phyloP scores from a whole-genome alignment of 768 basidiomycete species.

The Boletus sp. region DNA sequence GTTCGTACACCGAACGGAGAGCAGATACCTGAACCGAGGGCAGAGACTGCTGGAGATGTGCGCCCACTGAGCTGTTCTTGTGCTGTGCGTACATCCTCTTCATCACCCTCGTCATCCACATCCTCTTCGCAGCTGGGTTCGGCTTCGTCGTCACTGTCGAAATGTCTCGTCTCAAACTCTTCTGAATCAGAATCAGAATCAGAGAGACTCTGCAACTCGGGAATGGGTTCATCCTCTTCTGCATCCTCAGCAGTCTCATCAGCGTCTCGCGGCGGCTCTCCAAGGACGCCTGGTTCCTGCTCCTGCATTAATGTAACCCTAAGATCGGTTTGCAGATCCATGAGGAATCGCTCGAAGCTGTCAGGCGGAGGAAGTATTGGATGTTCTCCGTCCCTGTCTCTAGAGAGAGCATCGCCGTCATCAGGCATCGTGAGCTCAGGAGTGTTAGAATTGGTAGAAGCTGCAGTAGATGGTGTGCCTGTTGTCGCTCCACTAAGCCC shows the following conservation, averaged over 20 bases:
- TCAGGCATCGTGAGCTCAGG: slow-evolving; percentile 9
- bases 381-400: slow-evolving; percentile 16
- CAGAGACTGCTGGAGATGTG: slow-evolving; percentile 26
- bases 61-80: slow-evolving; percentile 25
- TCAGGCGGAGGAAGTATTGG: slow-evolving; percentile 49
- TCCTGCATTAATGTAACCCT: slow-evolving; percentile 55
- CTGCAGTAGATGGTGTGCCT: background rate
- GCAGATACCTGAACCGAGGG: slow-evolving; percentile 13
- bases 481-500: slow-evolving; percentile 38
- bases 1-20: slow-evolving; percentile 10
- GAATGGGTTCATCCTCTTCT: slow-evolving; percentile 19
- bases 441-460: slow-evolving; percentile 7
- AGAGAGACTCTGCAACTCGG: slow-evolving; percentile 25
- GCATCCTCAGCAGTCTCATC: slow-evolving; percentile 14
- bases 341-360: slow-evolving; percentile 78
- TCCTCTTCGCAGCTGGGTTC: slow-evolving; percentile 32
- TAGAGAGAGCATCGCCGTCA: background rate
- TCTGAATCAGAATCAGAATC: slow-evolving; percentile 33
- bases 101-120: slow-evolving; percentile 28
- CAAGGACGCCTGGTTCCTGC: slow-evolving; percentile 10
- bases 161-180: slow-evolving; percentile 13
- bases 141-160: slow-evolving; percentile 23
- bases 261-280: slow-evolving; percentile 2
- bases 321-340: slow-evolving; percentile 75
- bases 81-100: slow-evolving; percentile 24